Evolutionary conservation across 352 stramenopile genomes (phyloP).

Genomic region (Globisporangium recalcitrans): DNA sequence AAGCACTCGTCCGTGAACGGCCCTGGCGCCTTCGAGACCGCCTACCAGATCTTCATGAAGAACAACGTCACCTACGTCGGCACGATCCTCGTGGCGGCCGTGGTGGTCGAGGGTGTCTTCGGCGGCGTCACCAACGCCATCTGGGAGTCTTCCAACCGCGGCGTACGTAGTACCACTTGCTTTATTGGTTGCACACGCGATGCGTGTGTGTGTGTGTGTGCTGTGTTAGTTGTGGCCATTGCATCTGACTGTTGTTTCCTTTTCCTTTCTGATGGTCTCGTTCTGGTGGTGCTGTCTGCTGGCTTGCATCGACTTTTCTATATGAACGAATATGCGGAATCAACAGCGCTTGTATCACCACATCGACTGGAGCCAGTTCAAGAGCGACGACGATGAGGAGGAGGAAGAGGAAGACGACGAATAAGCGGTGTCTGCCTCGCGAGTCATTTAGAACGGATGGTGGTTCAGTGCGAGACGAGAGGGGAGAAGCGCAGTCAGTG

Average conservation of each 20-base stretch:
- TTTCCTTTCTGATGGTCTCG: background rate
- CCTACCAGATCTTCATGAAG: slow-evolving; percentile 83
- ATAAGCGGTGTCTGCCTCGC: slow-evolving; percentile 6
- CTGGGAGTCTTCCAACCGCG: slow-evolving; percentile 80
- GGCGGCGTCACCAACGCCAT: slow-evolving; percentile 65
- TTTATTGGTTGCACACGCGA: background rate
- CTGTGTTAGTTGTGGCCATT: background rate
- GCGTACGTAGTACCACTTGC: slow-evolving; percentile 34
- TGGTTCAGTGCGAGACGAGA: background rate
- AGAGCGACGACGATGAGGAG: slow-evolving; percentile 71
- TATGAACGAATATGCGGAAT: background rate
- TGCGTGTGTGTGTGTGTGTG: background rate
- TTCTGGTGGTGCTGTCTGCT: slow-evolving; percentile 35
- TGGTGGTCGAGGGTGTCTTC: slow-evolving; percentile 73
- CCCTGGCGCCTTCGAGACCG: slow-evolving; percentile 48
- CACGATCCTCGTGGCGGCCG: slow-evolving; percentile 59
- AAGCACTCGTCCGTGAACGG: slow-evolving; percentile 80
- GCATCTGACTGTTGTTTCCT: slow-evolving; percentile 2
- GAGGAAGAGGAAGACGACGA: slow-evolving; percentile 59
- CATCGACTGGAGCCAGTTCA: slow-evolving; percentile 86
- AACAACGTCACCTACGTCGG: slow-evolving; percentile 78
- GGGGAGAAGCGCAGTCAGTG: background rate
- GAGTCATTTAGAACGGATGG: slow-evolving; percentile 11
- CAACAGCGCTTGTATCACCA: slow-evolving; percentile 81
- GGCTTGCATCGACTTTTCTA: background rate